phyloP scores from a whole-genome alignment of 2,329 filamentous ascomycete species.

The Cladophialophora immunda region DNA sequence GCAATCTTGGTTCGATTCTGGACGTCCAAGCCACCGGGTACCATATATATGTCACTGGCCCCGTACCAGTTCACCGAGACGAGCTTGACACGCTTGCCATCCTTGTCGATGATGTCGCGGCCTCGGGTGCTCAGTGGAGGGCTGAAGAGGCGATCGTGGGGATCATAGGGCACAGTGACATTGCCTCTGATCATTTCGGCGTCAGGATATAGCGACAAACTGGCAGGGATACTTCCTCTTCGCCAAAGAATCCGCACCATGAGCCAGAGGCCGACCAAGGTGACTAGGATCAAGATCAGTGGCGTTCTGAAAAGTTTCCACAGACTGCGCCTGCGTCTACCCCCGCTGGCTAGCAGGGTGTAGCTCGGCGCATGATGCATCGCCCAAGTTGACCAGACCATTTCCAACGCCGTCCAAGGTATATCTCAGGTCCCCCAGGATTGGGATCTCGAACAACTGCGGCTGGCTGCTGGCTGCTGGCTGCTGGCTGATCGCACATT shows the following conservation, averaged over 20 bases:
- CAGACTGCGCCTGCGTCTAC: conserved; percentile 11
- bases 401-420: conserved; percentile 1
- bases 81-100: conserved; percentile 67
- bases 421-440: not conserved
- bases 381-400: conserved; percentile 18
- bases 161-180: conserved; percentile 10
- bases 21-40: conserved; percentile 70
- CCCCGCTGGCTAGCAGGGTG: conserved; percentile 7
- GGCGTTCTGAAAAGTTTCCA: conserved; percentile 20
- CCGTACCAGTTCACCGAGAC: conserved; percentile 76
- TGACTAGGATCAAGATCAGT: conserved; percentile 15
- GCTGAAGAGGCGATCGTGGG: conserved; percentile 49
- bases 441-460: not conserved
- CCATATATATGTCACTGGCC: conserved; percentile 71
- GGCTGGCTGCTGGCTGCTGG: not conserved
- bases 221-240: conserved; percentile 19
- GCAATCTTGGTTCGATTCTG: conserved; percentile 70
- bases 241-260: conserved; percentile 21
- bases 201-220: conserved; percentile 24
- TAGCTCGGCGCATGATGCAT: conserved; percentile 8
- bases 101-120: conserved; percentile 67
- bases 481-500: conserved; percentile 13
- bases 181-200: conserved; percentile 13
- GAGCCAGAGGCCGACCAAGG: conserved; percentile 21
- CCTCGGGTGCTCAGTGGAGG: conserved; percentile 69